A percentile compares a stretch with the other conserved stretches of the same genome.
These are phyloP conservation scores for Geotrichum klebahnii DNA, from an alignment of 1,139 yeast genomes.

Conservation along the genomic window DNA sequence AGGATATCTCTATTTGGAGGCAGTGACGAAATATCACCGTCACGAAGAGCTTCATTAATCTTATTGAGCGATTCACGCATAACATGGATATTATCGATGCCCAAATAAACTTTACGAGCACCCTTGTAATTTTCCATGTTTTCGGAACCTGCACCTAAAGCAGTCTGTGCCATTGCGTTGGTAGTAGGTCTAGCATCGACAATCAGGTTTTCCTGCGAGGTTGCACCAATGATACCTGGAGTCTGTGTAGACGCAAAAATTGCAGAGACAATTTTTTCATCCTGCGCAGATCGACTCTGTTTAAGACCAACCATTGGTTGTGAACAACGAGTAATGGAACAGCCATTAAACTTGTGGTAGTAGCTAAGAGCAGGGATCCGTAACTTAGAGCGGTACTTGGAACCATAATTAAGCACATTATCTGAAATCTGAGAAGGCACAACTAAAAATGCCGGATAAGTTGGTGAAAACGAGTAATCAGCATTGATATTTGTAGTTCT, in stretches of 20 bases:
- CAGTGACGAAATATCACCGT: slow-evolving; percentile 57
- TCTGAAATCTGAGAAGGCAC: slow-evolving; percentile 78
- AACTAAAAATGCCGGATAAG: slow-evolving; percentile 66
- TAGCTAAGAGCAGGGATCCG: slow-evolving; percentile 82
- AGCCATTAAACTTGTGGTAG: slow-evolving; percentile 61
- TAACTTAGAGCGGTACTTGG: slow-evolving; percentile 77
- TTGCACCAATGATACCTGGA: slow-evolving; percentile 34
- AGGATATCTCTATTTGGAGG: slow-evolving; percentile 48
- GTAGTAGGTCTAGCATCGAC: slow-evolving; percentile 91
- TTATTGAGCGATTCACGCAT: slow-evolving; percentile 79
- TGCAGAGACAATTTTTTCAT: slow-evolving; percentile 73
- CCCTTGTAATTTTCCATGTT: slow-evolving; percentile 76
- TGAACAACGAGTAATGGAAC: slow-evolving; percentile 82
- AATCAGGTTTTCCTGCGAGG: slow-evolving; percentile 56
- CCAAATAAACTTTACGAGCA: slow-evolving; percentile 70
- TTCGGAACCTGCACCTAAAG: slow-evolving; percentile 95
- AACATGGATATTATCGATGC: slow-evolving; percentile 92
- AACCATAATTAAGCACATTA: slow-evolving; percentile 74
- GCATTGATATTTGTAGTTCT: slow-evolving; percentile 61
- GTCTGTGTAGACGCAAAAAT: slow-evolving; percentile 52
- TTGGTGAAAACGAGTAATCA: slow-evolving; percentile 62
- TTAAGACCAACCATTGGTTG: slow-evolving; percentile 92
- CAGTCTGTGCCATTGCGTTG: slow-evolving; percentile 95
- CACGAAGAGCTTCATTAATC: slow-evolving; percentile 58
- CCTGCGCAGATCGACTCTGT: slow-evolving; percentile 84